Conservation (phyloP, 768 basidiomycete genomes). For the Tulasnella sp. region DNA sequence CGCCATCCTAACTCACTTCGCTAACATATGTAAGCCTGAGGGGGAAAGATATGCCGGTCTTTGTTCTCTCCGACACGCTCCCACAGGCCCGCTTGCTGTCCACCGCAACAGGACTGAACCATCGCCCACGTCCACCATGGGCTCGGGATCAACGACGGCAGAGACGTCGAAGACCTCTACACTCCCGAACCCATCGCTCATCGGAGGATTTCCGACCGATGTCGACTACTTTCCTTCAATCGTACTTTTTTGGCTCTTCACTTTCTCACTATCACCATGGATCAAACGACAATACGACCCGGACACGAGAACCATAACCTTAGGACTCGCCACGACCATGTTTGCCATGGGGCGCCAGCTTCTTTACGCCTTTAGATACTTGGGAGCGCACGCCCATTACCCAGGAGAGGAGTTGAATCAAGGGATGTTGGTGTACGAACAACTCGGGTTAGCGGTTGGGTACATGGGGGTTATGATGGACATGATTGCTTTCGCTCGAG, state of each 20-base stretch:
- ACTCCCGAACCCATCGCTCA: constrained; percentile 46
- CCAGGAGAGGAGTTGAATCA: not conserved
- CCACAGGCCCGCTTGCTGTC: not conserved
- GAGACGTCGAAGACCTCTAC: constrained; percentile 41
- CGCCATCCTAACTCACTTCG: not conserved
- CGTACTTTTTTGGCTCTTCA: not conserved
- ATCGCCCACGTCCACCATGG: not conserved
- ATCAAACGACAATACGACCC: constrained; percentile 6
- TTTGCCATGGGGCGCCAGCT: not conserved
- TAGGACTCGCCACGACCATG: not conserved
- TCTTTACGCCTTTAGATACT: not conserved
- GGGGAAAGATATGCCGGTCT: not conserved
- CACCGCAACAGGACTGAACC: no score
- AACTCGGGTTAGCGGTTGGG: not conserved
- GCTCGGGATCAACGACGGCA: not conserved
- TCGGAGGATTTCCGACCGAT: constrained; percentile 6
- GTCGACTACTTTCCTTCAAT: constrained; percentile 9
- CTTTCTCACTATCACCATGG: not conserved
- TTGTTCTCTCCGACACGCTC: not conserved
- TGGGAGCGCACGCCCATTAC: not conserved
- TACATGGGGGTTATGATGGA: constrained; percentile 2
- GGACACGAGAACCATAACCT: not conserved
- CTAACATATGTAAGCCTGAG: not conserved
- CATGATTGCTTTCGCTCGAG: not conserved
- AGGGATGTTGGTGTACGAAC: not conserved